Evolutionary conservation across 1,284 basidiomycete species (phyloP).

Genomic region (Boletellus sp.): DNA sequence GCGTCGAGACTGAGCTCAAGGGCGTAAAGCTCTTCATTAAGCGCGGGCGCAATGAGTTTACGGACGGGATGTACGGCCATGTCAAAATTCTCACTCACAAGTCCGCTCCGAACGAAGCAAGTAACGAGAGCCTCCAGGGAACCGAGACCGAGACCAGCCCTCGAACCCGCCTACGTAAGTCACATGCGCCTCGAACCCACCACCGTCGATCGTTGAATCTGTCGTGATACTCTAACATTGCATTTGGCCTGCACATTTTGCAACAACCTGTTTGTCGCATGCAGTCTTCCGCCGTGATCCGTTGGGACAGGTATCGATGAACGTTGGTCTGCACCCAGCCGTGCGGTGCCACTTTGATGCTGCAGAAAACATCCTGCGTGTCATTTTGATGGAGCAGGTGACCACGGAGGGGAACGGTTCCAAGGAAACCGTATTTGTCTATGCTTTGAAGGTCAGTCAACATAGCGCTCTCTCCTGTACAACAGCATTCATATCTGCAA

Average conservation of each 20-base stretch:
- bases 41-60: slow-evolving; percentile 55
- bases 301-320: slow-evolving; percentile 64
- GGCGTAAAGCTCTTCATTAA: slow-evolving; percentile 59
- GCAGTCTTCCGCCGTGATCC: slow-evolving; percentile 66
- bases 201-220: slow-evolving; percentile 22
- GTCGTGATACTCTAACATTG: slow-evolving; percentile 7
- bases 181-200: slow-evolving; percentile 18
- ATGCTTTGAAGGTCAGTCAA: slow-evolving; percentile 39
- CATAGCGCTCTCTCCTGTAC: background rate
- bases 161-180: slow-evolving; percentile 35
- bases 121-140: background rate
- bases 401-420: slow-evolving; percentile 18
- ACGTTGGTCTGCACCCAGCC: slow-evolving; percentile 48
- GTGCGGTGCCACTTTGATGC: slow-evolving; percentile 55
- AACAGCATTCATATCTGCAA: background rate
- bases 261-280: background rate
- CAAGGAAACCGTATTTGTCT: slow-evolving; percentile 35
- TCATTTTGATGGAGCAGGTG: slow-evolving; percentile 50
- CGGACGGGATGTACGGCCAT: slow-evolving; percentile 57
- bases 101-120: background rate
- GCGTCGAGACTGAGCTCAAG: slow-evolving; percentile 50
- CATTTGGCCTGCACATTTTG: background rate
- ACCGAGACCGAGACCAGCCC: slow-evolving; percentile 7
- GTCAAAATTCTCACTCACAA: slow-evolving; percentile 51
- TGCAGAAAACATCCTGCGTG: slow-evolving; percentile 50